Percentiles rank a stretch among this genome's conserved stretches.
These are phyloP conservation scores for Exophiala mesophila DNA, from an alignment of 2,329 filamentous ascomycete species.

Conservation along the genomic window DNA sequence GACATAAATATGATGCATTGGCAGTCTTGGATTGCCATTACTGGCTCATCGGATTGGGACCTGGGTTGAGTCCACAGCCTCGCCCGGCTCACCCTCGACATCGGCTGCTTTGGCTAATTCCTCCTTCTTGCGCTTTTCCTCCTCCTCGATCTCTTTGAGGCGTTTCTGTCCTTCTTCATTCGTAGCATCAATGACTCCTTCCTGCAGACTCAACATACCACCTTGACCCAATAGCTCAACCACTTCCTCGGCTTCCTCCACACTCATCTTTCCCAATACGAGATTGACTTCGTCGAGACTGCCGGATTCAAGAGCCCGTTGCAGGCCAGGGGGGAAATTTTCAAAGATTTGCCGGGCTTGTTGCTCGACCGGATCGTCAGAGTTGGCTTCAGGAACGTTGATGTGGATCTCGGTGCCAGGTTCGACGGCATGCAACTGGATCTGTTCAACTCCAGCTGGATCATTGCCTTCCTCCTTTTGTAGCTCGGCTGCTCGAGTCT, in stretches of 20 bases:
- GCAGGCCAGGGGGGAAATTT: slow-evolving; percentile 73
- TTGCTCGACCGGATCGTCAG: slow-evolving; percentile 58
- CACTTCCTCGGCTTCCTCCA: slow-evolving; percentile 80
- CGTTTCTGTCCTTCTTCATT: slow-evolving; percentile 77
- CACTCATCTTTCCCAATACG: slow-evolving; percentile 80
- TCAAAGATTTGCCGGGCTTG: slow-evolving; percentile 73
- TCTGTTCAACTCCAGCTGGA: slow-evolving; percentile 76
- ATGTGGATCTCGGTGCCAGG: slow-evolving; percentile 90
- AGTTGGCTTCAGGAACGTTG: slow-evolving; percentile 65
- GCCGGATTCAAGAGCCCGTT: slow-evolving; percentile 79
- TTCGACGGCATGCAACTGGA: slow-evolving; percentile 94
- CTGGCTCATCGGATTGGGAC: slow-evolving; percentile 1
- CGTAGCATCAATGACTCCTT: slow-evolving; percentile 91
- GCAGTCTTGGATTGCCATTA: no score
- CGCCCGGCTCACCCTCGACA: slow-evolving; percentile 21
- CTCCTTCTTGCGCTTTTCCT: slow-evolving; percentile 36
- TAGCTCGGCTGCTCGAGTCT: slow-evolving; percentile 69
- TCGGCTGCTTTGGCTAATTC: slow-evolving; percentile 10
- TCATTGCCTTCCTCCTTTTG: slow-evolving; percentile 52
- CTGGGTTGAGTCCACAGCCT: slow-evolving; percentile 17
- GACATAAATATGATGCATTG: no score
- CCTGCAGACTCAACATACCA: slow-evolving; percentile 83
- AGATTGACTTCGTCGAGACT: slow-evolving; percentile 83
- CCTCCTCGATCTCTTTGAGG: slow-evolving; percentile 68
- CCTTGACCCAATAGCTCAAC: slow-evolving; percentile 77